Evolutionary conservation across 2,329 filamentous ascomycete species (phyloP).

Genomic region (Fusarium falciforme): DNA sequence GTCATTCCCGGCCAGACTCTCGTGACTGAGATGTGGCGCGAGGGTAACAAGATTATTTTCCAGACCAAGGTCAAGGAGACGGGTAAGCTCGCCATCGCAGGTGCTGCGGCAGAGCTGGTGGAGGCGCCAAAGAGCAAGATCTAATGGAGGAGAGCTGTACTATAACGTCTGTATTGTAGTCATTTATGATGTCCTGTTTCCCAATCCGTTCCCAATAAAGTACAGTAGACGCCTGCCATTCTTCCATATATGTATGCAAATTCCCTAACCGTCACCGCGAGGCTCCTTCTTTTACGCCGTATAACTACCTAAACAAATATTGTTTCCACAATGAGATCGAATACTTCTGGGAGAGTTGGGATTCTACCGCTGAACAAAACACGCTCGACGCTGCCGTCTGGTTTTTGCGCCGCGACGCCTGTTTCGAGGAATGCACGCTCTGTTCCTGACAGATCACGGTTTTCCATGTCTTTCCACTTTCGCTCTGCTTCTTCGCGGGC

Average conservation of each 20-base stretch:
- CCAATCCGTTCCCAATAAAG: slow-evolving; percentile 22
- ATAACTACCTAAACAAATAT: slow-evolving; percentile 51
- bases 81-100: slow-evolving; percentile 86
- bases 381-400: slow-evolving; percentile 46
- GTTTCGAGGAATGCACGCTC: slow-evolving; percentile 69
- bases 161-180: slow-evolving; percentile 45
- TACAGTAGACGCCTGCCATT: slow-evolving; percentile 24
- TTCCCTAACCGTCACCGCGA: slow-evolving; percentile 27
- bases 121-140: slow-evolving; percentile 47
- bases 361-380: slow-evolving; percentile 49
- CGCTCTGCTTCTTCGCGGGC: slow-evolving; percentile 79
- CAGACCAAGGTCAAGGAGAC: slow-evolving; percentile 93
- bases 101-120: slow-evolving; percentile 81
- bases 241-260: slow-evolving; percentile 15
- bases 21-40: slow-evolving; percentile 94
- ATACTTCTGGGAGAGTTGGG: slow-evolving; percentile 56
- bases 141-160: slow-evolving; percentile 34
- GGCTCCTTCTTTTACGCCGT: slow-evolving; percentile 30
- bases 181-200: slow-evolving; percentile 32
- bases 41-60: slow-evolving; percentile 82
- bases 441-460: slow-evolving; percentile 63
- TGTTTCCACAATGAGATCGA: slow-evolving; percentile 59
- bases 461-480: slow-evolving; percentile 76
- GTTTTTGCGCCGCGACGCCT: slow-evolving; percentile 53
- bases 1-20: slow-evolving; percentile 91